Conservation (phyloP, 257 asterid species). For the Przewalskia tangutica region DNA sequence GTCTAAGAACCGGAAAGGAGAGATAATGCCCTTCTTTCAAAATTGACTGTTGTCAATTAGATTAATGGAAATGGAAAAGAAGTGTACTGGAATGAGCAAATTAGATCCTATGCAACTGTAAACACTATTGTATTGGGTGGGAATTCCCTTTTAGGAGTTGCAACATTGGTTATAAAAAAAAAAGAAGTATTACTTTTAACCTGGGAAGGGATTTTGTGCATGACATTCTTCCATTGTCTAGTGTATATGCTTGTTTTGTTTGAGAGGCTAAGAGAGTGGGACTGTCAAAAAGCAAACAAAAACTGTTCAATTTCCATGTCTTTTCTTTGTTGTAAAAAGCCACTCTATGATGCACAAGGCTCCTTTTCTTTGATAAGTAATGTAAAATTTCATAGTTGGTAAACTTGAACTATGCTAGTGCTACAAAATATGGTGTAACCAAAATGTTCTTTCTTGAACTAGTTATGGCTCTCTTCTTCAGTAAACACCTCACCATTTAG, state of each 20-base stretch:
- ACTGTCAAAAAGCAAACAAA: background rate
- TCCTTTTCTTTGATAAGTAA: background rate
- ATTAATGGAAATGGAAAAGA: background rate
- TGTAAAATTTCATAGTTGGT: background rate
- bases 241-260: background rate
- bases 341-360: background rate
- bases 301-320: background rate
- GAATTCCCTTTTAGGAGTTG: background rate
- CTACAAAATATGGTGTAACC: background rate
- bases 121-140: background rate
- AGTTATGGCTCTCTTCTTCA: background rate
- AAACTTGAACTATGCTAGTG: background rate
- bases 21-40: background rate
- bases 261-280: background rate
- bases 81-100: background rate
- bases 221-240: background rate
- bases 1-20: background rate
- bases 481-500: background rate
- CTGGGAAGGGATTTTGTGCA: background rate
- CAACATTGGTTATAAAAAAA: background rate
- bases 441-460: background rate
- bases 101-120: background rate
- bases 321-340: background rate
- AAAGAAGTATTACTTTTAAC: background rate
- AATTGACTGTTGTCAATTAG: background rate